Percentiles rank a stretch among this genome's conserved stretches.
Conservation (phyloP, 2,329 filamentous ascomycete species). For the Diatrype stigma region DNA sequence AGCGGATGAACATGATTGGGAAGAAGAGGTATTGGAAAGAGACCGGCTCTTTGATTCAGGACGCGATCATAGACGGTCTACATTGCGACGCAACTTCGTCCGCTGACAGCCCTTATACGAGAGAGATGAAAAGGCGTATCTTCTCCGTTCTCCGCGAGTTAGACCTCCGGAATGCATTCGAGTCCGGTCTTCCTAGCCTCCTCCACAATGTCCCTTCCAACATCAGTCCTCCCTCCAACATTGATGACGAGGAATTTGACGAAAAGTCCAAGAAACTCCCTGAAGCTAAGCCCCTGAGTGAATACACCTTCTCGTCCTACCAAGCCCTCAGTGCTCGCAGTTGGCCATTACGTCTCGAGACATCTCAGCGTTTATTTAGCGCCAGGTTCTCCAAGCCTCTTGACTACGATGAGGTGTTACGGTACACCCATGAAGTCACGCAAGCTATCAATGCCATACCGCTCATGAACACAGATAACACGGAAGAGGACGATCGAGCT, state of each 20-base stretch:
- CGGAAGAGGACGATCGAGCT: background rate
- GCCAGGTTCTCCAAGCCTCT: constrained; percentile 3
- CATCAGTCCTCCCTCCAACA: constrained; percentile 15
- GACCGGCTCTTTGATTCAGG: constrained; percentile 20
- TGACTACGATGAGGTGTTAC: constrained; percentile 17
- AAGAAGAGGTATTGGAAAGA: constrained; percentile 26
- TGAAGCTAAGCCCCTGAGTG: constrained; percentile 4
- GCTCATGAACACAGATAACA: constrained; percentile 7
- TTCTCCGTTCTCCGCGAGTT: constrained; percentile 21
- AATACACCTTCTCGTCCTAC: constrained; percentile 19
- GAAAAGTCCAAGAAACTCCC: constrained; percentile 12
- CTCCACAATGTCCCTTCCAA: constrained; percentile 17
- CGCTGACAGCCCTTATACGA: constrained; percentile 9
- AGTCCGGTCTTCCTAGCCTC: constrained; percentile 19
- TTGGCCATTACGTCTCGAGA: constrained; percentile 18
- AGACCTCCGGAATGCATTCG: constrained; percentile 22
- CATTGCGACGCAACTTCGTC: constrained; percentile 12
- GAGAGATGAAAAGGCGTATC: constrained; percentile 22
- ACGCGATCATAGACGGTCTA: constrained; percentile 20
- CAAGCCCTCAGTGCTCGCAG: constrained; percentile 17
- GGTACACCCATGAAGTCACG: constrained; percentile 17
- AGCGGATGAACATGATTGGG: constrained; percentile 17
- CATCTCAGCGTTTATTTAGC: constrained; percentile 11
- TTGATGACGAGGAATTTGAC: constrained; percentile 19
- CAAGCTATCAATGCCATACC: constrained; percentile 17